A percentile compares a stretch with the other conserved stretches of the same genome.
phyloP scores from a whole-genome alignment of 2,329 filamentous ascomycete species.

The Aspergillus nomiae region DNA sequence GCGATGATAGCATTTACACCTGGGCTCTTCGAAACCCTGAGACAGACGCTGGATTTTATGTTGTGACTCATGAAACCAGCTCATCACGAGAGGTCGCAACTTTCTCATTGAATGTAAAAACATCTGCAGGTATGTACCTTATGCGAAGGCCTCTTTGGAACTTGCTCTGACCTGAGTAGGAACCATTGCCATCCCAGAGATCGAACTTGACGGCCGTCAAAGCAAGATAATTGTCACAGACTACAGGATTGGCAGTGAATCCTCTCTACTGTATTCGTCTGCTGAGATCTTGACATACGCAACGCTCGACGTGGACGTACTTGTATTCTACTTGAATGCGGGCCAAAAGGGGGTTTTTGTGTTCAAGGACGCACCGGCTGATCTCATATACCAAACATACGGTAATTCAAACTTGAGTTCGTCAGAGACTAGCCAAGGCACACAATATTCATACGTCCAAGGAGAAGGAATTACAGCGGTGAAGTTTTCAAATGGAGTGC shows the following conservation, averaged over 20 bases:
- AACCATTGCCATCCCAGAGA: slow-evolving; percentile 38
- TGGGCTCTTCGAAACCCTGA: slow-evolving; percentile 57
- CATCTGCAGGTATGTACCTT: slow-evolving; percentile 46
- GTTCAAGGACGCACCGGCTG: slow-evolving; percentile 40
- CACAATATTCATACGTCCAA: slow-evolving; percentile 52
- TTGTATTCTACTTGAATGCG: slow-evolving; percentile 53
- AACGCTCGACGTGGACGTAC: slow-evolving; percentile 41
- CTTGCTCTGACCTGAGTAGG: slow-evolving; percentile 13
- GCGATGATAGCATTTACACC: slow-evolving; percentile 47
- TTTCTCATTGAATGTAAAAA: slow-evolving; percentile 52
- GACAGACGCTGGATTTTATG: slow-evolving; percentile 54
- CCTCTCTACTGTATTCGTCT: slow-evolving; percentile 54
- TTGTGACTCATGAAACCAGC: slow-evolving; percentile 51
- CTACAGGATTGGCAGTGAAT: slow-evolving; percentile 49
- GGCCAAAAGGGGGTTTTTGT: slow-evolving; percentile 55
- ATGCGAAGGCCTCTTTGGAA: slow-evolving; percentile 20
- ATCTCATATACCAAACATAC: slow-evolving; percentile 44
- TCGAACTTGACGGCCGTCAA: slow-evolving; percentile 55
- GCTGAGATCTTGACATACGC: slow-evolving; percentile 54
- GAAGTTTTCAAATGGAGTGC: slow-evolving; percentile 51
- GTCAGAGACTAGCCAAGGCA: slow-evolving; percentile 27
- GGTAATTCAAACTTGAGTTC: slow-evolving; percentile 42
- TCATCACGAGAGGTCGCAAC: slow-evolving; percentile 47
- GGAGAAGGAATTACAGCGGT: slow-evolving; percentile 49
- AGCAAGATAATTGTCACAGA: slow-evolving; percentile 59